Evolutionary conservation across 495 filamentous ascomycete genomes (phyloP).

Genomic region (Penicillium malachiteum): DNA sequence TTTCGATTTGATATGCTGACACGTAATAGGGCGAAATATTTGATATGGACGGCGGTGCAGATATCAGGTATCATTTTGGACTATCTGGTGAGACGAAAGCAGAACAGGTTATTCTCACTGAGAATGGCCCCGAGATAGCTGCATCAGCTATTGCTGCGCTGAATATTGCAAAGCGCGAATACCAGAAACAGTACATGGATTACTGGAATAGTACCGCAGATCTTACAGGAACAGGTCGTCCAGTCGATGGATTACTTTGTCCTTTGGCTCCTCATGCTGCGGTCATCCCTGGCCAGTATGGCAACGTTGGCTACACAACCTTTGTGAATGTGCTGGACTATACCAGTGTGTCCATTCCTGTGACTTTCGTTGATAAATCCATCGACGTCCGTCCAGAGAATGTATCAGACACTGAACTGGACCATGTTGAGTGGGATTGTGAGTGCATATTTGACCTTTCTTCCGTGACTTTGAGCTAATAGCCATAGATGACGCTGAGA

Average conservation of each 20-base stretch:
- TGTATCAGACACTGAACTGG: constrained; percentile 39
- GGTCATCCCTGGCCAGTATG: constrained; percentile 47
- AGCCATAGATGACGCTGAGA: constrained; percentile 48
- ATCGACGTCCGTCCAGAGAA: constrained; percentile 46
- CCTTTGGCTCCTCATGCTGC: constrained; percentile 47
- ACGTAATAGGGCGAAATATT: constrained; percentile 21
- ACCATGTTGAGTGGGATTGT: constrained; percentile 49
- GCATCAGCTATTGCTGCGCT: constrained; percentile 50
- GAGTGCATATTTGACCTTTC: constrained; percentile 29
- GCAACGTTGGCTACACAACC: constrained; percentile 50
- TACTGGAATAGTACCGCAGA: constrained; percentile 65
- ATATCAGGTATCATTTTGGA: constrained; percentile 45
- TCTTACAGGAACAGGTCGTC: constrained; percentile 55
- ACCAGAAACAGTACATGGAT: constrained; percentile 64
- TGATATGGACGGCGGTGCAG: constrained; percentile 51
- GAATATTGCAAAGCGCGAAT: constrained; percentile 58
- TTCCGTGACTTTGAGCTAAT: background rate
- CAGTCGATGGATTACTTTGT: constrained; percentile 55
- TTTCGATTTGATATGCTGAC: background rate
- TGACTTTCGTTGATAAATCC: constrained; percentile 53
- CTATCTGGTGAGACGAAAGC: constrained; percentile 56
- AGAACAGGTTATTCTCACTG: constrained; percentile 34
- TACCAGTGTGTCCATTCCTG: constrained; percentile 55
- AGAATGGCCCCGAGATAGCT: constrained; percentile 28
- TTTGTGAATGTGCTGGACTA: constrained; percentile 61